A percentile compares a stretch with the other conserved stretches of the same genome.
Conservation (phyloP, 2,329 filamentous ascomycete species). For the Claviceps africana region DNA sequence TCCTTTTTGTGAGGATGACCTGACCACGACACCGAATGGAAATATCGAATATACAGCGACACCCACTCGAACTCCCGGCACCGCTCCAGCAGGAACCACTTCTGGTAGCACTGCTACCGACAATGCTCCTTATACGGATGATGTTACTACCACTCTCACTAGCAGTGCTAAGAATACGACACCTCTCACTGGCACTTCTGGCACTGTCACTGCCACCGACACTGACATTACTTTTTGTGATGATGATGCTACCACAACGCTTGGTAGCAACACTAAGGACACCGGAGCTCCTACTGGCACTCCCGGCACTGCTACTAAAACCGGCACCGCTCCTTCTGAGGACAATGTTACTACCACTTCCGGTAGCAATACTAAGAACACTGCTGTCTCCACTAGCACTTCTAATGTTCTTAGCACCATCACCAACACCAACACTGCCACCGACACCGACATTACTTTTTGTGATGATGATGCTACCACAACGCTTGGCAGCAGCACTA, state of each 20-base stretch:
- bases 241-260: no score
- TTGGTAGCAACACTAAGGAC: no score
- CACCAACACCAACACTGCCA: background rate
- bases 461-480: background rate
- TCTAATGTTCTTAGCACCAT: no score
- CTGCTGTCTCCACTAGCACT: background rate
- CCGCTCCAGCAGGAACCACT: background rate
- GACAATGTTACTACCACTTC: no score
- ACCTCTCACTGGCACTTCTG: no score
- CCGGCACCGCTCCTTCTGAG: no score
- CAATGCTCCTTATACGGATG: background rate
- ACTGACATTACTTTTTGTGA: no score
- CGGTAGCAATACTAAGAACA: background rate
- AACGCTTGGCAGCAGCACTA: background rate
- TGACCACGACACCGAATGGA: background rate
- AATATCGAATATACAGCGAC: background rate
- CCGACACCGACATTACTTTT: background rate
- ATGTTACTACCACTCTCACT: no score
- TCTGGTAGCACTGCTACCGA: background rate
- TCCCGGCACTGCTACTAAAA: no score
- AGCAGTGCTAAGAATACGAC: no score
- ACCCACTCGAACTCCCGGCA: background rate
- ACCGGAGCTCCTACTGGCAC: background rate
- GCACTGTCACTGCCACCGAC: no score
- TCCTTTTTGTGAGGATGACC: background rate